Conservation (phyloP, 331 rosid species). For the Phaseolus coccineus region DNA sequence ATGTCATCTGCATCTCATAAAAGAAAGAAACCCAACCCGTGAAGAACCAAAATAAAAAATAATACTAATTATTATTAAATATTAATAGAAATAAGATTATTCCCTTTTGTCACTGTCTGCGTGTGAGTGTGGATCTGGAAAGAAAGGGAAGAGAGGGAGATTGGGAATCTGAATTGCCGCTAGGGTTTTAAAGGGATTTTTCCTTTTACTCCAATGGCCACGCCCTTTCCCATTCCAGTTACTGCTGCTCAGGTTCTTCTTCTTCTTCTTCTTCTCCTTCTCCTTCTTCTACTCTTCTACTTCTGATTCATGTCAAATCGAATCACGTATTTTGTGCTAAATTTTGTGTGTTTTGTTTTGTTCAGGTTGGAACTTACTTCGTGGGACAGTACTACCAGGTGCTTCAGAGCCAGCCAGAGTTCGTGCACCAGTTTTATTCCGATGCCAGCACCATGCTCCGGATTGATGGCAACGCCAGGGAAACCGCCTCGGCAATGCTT, state of each 20-base stretch:
- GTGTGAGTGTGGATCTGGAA: slow-evolving; percentile 47
- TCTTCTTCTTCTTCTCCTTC: slow-evolving; percentile 8
- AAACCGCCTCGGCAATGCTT: slow-evolving; percentile 84
- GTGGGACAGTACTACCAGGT: slow-evolving; percentile 97
- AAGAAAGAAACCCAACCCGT: too few species aligned
- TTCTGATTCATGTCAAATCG: not conserved
- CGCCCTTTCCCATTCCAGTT: slow-evolving; percentile 79
- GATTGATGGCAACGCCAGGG: slow-evolving; percentile 73
- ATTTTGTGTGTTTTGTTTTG: slow-evolving; percentile 4
- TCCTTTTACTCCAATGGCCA: slow-evolving; percentile 61
- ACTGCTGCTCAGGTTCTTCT: slow-evolving; percentile 81
- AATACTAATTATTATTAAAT: not conserved
- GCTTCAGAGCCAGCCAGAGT: slow-evolving; percentile 88
- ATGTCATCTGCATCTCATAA: too few species aligned
- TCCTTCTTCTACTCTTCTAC: too few species aligned
- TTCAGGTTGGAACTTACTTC: slow-evolving; percentile 94
- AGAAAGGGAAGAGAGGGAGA: slow-evolving; percentile 4
- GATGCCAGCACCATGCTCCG: slow-evolving; percentile 93
- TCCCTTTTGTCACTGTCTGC: not conserved
- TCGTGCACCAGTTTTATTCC: slow-evolving; percentile 91
- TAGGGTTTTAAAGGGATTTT: slow-evolving; percentile 67
- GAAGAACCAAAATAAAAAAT: not conserved
- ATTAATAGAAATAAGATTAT: not conserved
- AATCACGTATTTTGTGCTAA: not conserved
- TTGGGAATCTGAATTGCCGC: slow-evolving; percentile 59